phyloP scores from a whole-genome alignment of 768 basidiomycete genomes.

The Xerocomellus intermedius region DNA sequence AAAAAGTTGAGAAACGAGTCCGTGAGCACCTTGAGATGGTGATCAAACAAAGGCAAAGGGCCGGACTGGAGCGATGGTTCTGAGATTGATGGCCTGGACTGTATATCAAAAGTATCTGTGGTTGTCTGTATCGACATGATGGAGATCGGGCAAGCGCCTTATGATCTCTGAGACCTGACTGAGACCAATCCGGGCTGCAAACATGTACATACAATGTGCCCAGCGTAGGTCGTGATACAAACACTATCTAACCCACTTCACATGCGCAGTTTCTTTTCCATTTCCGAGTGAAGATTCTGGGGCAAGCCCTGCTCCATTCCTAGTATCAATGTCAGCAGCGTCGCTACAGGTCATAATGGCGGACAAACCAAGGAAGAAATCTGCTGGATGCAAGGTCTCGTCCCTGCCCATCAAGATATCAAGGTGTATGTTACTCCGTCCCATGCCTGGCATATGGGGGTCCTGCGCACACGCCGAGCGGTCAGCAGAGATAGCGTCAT shows the following conservation, averaged over 20 bases:
- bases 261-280: constrained; percentile 60
- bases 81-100: constrained; percentile 25
- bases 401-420: constrained; percentile 95
- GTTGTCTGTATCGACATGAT: constrained; percentile 19
- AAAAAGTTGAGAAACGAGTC: constrained; percentile 83
- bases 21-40: constrained; percentile 62
- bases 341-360: not conserved
- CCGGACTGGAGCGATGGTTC: constrained; percentile 39
- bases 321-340: constrained; percentile 24
- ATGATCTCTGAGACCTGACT: not conserved
- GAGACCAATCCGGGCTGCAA: constrained; percentile 20
- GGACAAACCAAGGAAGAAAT: constrained; percentile 74
- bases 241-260: constrained; percentile 24
- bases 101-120: constrained; percentile 25
- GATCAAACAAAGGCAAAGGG: constrained; percentile 69
- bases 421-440: constrained; percentile 77
- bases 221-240: no score
- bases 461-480: constrained; percentile 40
- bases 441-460: constrained; percentile 62
- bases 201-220: constrained; percentile 23
- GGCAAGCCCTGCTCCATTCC: constrained; percentile 52
- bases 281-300: constrained; percentile 60
- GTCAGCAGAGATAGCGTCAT: not conserved
- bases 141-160: not conserved
- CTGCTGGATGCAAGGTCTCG: constrained; percentile 71